phyloP scores from a whole-genome alignment of 805 yeast species.

The Ogataea populi-albae region DNA sequence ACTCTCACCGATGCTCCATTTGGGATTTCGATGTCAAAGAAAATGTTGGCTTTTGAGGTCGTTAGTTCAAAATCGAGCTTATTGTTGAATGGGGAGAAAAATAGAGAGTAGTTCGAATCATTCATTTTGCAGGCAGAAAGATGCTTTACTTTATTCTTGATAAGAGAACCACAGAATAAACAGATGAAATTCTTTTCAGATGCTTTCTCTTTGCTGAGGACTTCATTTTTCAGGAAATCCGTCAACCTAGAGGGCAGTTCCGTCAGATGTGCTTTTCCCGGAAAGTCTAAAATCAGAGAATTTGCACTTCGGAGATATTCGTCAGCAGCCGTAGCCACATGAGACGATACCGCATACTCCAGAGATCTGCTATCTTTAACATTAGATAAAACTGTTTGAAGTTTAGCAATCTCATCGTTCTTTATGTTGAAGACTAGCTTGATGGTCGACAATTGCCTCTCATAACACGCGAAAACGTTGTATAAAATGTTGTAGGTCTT shows the following conservation, averaged over 20 bases:
- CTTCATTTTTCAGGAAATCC: conserved; percentile 47
- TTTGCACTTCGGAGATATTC: conserved; percentile 21
- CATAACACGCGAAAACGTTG: conserved; percentile 30
- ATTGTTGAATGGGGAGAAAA: conserved; percentile 30
- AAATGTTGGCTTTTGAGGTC: conserved; percentile 25
- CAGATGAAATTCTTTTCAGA: conserved; percentile 20
- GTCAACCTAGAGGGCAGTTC: conserved; percentile 33
- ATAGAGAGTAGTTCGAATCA: conserved; percentile 20
- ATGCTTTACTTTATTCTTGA: conserved; percentile 17
- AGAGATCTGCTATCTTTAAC: conserved; percentile 12
- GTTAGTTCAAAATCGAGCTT: conserved; percentile 17
- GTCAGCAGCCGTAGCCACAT: conserved; percentile 10
- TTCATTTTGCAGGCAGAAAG: conserved; percentile 20
- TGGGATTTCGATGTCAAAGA: conserved; percentile 29
- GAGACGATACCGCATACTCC: conserved; percentile 21
- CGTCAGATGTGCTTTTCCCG: conserved; percentile 24
- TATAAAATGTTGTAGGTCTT: conserved; percentile 39
- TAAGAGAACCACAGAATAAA: conserved; percentile 26
- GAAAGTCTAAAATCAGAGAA: conserved; percentile 33
- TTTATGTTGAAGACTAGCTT: conserved; percentile 27
- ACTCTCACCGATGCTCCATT: conserved; percentile 26
- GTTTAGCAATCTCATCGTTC: conserved; percentile 22
- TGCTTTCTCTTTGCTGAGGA: conserved; percentile 31
- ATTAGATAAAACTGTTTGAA: conserved; percentile 22
- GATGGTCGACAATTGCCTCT: conserved; percentile 32